Evolutionary conservation across 805 yeast genomes (phyloP), one percentile per base, ranked within the genome.

Genomic region (Pichia ethanolica): DNA sequence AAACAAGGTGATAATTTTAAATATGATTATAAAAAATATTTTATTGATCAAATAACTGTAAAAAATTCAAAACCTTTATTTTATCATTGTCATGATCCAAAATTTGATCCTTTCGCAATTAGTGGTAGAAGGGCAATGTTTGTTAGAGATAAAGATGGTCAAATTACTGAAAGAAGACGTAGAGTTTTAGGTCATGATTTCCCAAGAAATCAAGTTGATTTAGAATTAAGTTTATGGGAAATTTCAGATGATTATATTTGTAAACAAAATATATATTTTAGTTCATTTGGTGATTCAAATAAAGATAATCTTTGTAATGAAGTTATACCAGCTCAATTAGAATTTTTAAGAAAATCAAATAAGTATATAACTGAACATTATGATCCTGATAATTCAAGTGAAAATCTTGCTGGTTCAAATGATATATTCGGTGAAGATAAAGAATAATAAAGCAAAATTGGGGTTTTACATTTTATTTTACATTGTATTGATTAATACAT

Each of bases 61-160:
- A 46, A 43, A 6, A 54, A 60, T 45, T 52, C 57, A 46, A 47
- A 43, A 26, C 58, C 59, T 26, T 45, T 56, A 44, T 56, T 56
- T 42, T 57, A 57, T 28, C 80, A 75, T 52, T 71, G 76, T 26
- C 75, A 75, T 56, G 70, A 64, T 55, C 78, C 79, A 7, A 75
- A 75, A 56, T 62, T 75, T 39, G 70, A 75, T 54, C 79, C 79
- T 1, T 73, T 74, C 71, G 58, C 44, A 7, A 48, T 51, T 20
- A 35, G 52, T 13, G 47, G 51, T 7, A 49, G 48, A 30, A 46
- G 52, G 20, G 47, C 51, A 20, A 52, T 54, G 8, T 44, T 47
- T 35, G 57, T 48, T 44, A 38, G 12, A 34, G 28, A 41, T 4
- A 49, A 48, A 27, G n/a, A 39, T 5, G 13, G 34, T 30, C 11